Evolutionary conservation across 768 basidiomycete genomes (phyloP), one percentile per base, ranked within the genome.

Genomic region (Mrakia gelida): DNA sequence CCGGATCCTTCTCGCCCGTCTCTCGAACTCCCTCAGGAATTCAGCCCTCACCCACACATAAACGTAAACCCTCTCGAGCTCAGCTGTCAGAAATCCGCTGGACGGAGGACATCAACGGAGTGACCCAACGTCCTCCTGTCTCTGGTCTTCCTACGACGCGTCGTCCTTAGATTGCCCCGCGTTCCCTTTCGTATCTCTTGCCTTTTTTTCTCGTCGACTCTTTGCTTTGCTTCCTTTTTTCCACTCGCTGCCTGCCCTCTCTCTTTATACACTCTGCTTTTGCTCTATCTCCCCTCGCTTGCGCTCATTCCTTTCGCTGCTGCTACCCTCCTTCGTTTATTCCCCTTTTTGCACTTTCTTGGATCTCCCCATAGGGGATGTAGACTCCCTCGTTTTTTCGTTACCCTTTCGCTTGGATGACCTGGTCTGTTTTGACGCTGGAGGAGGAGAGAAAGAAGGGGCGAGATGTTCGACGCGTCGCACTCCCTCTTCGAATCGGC

Each of bases 1-100:
- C 34, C 16, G 32, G 32, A 10, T 38, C 65, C 65, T 16, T 5
- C 10, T 56, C n/a, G 0, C 63, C 43, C 30, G 30, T 63, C 21
- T 63, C 75, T 3, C 63, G 61, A 15, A 18, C 62, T 5, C 41
- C 63, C 23, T 26, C 49, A 28, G 38, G 43, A 2, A 16, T 32
- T 10, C n/a, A 34, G 7, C 30, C 75, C 16, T 43, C 41, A 32
- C 43, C 75, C 21, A 56, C 73, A 0, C 62, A 34, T 61, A 75
- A 75, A 49, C 63, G 75, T 43, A 75, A 75, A 43, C 45, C 75
- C 30, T 75, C 75, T n/a, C 75, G 75, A 2, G 75, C 75, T n/a
- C 67, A 70, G 28, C 63, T 75, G 2, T 63, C 75, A 4, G 75
- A 67, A 28, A 67, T 75, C 10, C 75, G 63, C 13, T 75, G 75